These are phyloP conservation scores for Bipolaris oryzae DNA, from an alignment of 2,329 filamentous ascomycete species.

Conservation along the genomic window DNA sequence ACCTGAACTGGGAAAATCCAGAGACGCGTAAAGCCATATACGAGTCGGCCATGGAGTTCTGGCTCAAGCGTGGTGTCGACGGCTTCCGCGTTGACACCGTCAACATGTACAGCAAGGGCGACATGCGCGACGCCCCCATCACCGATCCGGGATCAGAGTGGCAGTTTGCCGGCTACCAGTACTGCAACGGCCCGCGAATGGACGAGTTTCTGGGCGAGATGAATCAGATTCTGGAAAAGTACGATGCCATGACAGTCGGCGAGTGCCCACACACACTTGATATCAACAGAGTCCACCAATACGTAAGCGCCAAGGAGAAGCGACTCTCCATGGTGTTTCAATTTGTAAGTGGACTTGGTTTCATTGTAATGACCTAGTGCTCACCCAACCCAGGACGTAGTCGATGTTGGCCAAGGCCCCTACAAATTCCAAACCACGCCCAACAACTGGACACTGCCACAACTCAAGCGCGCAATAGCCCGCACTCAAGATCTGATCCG, in stretches of 20 bases:
- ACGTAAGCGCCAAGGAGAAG: slow-evolving; percentile 63
- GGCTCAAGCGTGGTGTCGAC: slow-evolving; percentile 72
- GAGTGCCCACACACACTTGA: slow-evolving; percentile 70
- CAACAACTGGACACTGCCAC: slow-evolving; percentile 38
- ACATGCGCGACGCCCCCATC: slow-evolving; percentile 42
- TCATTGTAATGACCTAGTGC: neutral
- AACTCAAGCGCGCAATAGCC: slow-evolving; percentile 41
- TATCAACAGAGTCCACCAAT: slow-evolving; percentile 62
- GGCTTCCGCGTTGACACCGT: slow-evolving; percentile 52
- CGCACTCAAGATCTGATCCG: slow-evolving; percentile 42
- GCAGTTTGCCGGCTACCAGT: slow-evolving; percentile 55
- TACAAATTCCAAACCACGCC: slow-evolving; percentile 47
- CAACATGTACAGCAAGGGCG: slow-evolving; percentile 47
- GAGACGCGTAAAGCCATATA: slow-evolving; percentile 73
- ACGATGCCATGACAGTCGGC: slow-evolving; percentile 73
- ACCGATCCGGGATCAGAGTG: slow-evolving; percentile 40
- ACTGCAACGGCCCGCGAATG: slow-evolving; percentile 71
- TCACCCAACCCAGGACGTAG: slow-evolving; percentile 46
- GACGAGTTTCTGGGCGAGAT: slow-evolving; percentile 72
- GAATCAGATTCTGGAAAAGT: slow-evolving; percentile 62
- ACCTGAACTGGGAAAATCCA: slow-evolving; percentile 83
- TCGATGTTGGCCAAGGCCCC: slow-evolving; percentile 45
- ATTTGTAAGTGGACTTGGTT: slow-evolving; percentile 42
- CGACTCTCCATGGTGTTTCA: slow-evolving; percentile 72
- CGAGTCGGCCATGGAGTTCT: slow-evolving; percentile 72